phyloP scores from a whole-genome alignment of 1,139 yeast species.

The Blastobotrys persicus region DNA sequence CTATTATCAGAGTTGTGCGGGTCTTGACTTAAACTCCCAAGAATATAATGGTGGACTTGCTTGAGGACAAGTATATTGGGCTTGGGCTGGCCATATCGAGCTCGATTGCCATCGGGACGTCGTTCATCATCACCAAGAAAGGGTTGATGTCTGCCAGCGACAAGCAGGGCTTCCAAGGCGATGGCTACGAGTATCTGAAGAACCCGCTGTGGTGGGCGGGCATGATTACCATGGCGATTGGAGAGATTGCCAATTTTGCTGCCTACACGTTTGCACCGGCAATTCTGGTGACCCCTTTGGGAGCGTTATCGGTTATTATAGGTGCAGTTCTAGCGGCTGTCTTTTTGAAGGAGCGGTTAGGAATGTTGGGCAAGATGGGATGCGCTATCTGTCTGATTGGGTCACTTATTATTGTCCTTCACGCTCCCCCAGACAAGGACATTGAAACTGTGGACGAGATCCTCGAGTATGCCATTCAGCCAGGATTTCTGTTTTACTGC shows the following conservation, averaged over 20 bases:
- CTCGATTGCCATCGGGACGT: conserved; percentile 85
- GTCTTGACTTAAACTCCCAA: background rate
- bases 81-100: conserved; percentile 84
- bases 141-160: conserved; percentile 75
- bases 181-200: conserved; percentile 65
- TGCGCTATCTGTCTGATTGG: conserved; percentile 90
- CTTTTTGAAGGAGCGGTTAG: conserved; percentile 81
- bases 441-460: conserved; percentile 87
- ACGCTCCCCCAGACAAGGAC: conserved; percentile 92
- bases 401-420: conserved; percentile 82
- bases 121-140: conserved; percentile 84
- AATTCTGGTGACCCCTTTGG: conserved; percentile 85
- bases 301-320: conserved; percentile 85
- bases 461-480: conserved; percentile 72
- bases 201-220: conserved; percentile 98
- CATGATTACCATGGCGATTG: conserved; percentile 84
- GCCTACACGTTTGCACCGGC: conserved; percentile 97
- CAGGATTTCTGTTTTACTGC: conserved; percentile 73
- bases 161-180: conserved; percentile 55
- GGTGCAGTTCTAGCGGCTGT: conserved; percentile 86
- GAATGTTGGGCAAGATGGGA: conserved; percentile 88
- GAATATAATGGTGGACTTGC: conserved; percentile 23
- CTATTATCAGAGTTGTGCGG: background rate
- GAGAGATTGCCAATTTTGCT: conserved; percentile 90
- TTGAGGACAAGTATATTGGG: conserved; percentile 85